Evolutionary conservation across 2,329 filamentous ascomycete genomes (phyloP), one percentile per base, ranked within the genome.

Genomic region (Paraphoma chrysanthemicola): DNA sequence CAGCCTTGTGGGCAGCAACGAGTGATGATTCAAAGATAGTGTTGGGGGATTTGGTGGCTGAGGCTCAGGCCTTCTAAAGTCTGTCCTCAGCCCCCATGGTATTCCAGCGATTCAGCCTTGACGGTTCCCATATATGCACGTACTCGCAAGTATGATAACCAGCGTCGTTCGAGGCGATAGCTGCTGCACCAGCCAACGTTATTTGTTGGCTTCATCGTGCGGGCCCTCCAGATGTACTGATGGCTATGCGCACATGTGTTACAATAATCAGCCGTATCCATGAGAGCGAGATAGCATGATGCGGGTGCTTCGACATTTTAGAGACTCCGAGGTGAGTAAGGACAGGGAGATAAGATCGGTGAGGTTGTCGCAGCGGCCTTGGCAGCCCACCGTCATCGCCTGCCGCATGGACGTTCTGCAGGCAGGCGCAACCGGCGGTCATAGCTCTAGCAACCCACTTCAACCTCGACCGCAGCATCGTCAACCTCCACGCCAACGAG

Each of bases 391-490:
- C 33, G 33, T 36, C 33, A 36, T 36, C 33, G 33, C 33, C 33
- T 36, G 33, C 33, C 33, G 33, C 33, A 36, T 36, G 33, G 33
- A 36, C 33, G 33, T 36, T 36, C 33, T 36, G 33, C 33, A 36
- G 33, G 33, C 23, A 23, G 23, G 23, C 23, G 23, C 23, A 23
- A 23, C 23, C 23, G 23, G 23, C 33, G 33, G 33, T 36, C 41
- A 43, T 43, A 54, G 51, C 51, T 54, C 45, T 44, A 51, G 44
- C 43, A 44, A 39, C 47, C 64, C 65, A 67, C 68, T 52, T 63
- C 59, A 55, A 60, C 60, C 53, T 54, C 39, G 23, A 23, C 23
- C 23, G 59, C 62, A 69, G 64, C 67, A 65, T 55, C 56, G 60
- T 59, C 57, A 46, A 48, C 44, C 51, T 42, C 44, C 29, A 39